These are phyloP conservation scores for Patellaria atrata DNA, from an alignment of 495 filamentous ascomycete genomes.

Conservation along the genomic window DNA sequence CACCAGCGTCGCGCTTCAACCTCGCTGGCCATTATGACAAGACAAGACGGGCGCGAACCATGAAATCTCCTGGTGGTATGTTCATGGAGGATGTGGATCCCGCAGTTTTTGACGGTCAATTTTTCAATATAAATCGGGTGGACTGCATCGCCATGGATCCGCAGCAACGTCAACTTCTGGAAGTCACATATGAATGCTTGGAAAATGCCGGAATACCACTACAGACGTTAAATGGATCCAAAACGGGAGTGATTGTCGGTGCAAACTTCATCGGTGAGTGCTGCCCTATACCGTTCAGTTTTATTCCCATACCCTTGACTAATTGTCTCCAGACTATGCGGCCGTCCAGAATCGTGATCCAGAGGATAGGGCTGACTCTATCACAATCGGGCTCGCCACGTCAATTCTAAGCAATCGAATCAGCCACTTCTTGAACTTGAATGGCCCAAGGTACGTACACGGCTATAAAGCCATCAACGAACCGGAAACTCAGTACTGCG, in stretches of 20 bases:
- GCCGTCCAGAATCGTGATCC: slow-evolving; percentile 8
- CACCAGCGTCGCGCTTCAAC: background rate
- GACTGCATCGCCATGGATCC: slow-evolving; percentile 4
- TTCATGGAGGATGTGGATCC: slow-evolving; percentile 7
- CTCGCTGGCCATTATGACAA: too few relatives aligned
- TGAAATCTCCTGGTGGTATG: background rate
- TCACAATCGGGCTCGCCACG: background rate
- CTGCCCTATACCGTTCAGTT: too few relatives aligned
- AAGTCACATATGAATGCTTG: slow-evolving; percentile 4
- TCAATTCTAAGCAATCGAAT: slow-evolving; percentile 12
- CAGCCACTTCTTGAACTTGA: slow-evolving; percentile 10
- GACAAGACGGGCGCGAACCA: too few relatives aligned
- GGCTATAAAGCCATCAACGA: too few relatives aligned
- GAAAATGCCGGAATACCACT: slow-evolving; percentile 5
- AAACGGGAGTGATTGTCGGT: slow-evolving; percentile 10
- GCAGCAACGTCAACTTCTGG: slow-evolving; percentile 3
- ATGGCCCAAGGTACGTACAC: slow-evolving; percentile 8
- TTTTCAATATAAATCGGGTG: background rate
- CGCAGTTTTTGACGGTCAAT: background rate
- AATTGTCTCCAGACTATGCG: slow-evolving; percentile 2
- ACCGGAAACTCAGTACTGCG: too few relatives aligned
- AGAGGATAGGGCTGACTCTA: slow-evolving; percentile 1
- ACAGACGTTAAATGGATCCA: slow-evolving; percentile 4
- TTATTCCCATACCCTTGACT: too few relatives aligned
- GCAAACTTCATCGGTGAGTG: too few relatives aligned